Percentiles rank a stretch among this genome's conserved stretches.
Conservation (phyloP, 2,329 filamentous ascomycete genomes). For the Ascochyta lentis region DNA sequence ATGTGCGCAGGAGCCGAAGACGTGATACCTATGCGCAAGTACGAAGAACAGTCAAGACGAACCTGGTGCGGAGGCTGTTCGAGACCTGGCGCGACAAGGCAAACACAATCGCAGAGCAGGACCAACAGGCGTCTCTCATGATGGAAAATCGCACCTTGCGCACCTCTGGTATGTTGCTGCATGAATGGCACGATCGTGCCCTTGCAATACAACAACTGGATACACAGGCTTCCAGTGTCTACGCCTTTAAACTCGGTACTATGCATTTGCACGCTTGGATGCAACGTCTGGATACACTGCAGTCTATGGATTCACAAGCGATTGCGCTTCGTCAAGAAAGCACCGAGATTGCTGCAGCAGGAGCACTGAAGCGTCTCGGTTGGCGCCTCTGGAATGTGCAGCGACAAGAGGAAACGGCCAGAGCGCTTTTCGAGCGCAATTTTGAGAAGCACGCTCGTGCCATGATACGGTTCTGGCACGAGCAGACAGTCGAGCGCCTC, state of each 20-base stretch:
- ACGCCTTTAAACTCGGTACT: conserved; percentile 35
- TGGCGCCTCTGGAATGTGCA: conserved; percentile 64
- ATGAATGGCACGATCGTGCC: conserved; percentile 53
- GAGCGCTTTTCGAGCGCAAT: conserved; percentile 60
- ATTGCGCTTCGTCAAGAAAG: conserved; percentile 55
- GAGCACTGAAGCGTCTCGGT: conserved; percentile 62
- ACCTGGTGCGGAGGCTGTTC: conserved; percentile 55
- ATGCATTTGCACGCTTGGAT: conserved; percentile 41
- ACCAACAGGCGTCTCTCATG: conserved; percentile 43
- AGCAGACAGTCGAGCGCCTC: conserved; percentile 48
- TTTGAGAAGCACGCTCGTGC: conserved; percentile 61
- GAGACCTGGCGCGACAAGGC: conserved; percentile 46
- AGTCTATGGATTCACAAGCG: conserved; percentile 52
- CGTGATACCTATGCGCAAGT: conserved; percentile 63
- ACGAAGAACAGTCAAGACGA: conserved; percentile 61
- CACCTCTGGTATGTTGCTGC: conserved; percentile 45
- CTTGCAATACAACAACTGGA: conserved; percentile 29
- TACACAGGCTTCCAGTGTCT: conserved; percentile 33
- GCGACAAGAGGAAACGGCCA: conserved; percentile 59
- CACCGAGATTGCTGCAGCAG: conserved; percentile 55
- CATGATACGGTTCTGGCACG: conserved; percentile 63
- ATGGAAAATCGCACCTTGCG: conserved; percentile 29
- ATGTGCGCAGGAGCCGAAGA: conserved; percentile 60
- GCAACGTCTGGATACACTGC: conserved; percentile 31
- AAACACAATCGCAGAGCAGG: conserved; percentile 20